These are phyloP conservation scores for Quercus aquifolioides DNA, from an alignment of 306 rosid genomes.

Conservation along the genomic window DNA sequence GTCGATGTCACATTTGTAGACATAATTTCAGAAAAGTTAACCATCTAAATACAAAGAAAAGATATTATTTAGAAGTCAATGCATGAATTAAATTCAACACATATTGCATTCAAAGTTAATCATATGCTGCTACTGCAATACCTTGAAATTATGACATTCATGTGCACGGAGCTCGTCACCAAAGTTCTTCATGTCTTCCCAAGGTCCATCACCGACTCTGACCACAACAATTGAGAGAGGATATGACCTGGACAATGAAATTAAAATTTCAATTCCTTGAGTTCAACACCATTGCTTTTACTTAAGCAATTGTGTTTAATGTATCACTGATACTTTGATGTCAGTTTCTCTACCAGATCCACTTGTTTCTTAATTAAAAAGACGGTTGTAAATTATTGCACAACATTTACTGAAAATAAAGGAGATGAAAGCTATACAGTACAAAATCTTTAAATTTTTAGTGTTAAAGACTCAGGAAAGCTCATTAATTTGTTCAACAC, in stretches of 20 bases:
- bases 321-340: not conserved
- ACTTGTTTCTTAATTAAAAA: not conserved
- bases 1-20: constrained; percentile 29
- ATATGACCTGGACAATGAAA: constrained; percentile 47
- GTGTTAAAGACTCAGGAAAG: too few species aligned
- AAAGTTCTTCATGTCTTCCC: constrained; percentile 95
- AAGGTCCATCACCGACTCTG: constrained; percentile 95
- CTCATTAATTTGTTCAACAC: too few species aligned
- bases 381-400: not conserved
- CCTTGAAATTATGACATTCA: constrained; percentile 86
- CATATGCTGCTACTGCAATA: constrained; percentile 3
- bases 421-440: not conserved
- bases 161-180: constrained; percentile 71
- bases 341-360: not conserved
- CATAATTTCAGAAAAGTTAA: constrained; percentile 75
- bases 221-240: constrained; percentile 82
- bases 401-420: not conserved
- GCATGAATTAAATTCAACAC: not conserved
- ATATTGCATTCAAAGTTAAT: not conserved
- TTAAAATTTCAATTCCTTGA: constrained; percentile 11
- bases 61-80: not conserved
- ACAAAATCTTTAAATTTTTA: too few species aligned
- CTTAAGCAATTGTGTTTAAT: not conserved
- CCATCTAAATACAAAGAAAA: constrained; percentile 50
- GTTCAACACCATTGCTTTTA: not conserved